Percentiles rank a stretch among this genome's conserved stretches.
phyloP scores from a whole-genome alignment of 768 basidiomycete species.

The Pleurotus sapidus region DNA sequence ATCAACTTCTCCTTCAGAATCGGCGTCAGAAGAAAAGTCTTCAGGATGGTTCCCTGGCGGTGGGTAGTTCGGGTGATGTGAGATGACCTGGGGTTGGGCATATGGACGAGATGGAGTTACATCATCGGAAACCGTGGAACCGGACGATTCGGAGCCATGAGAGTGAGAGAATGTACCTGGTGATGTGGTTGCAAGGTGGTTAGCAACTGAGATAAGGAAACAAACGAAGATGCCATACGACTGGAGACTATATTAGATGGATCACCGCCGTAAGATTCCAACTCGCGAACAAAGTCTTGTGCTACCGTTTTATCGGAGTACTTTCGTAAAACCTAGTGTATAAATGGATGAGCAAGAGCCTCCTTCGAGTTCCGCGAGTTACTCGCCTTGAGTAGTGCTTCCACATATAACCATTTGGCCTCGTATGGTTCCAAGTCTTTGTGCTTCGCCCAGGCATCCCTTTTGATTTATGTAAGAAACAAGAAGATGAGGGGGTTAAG shows the following conservation, averaged over 20 bases:
- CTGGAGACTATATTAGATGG: conserved; percentile 63
- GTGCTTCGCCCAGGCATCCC: conserved; percentile 97
- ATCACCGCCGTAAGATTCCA: conserved; percentile 74
- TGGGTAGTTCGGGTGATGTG: conserved; percentile 20
- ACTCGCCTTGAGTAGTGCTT: conserved; percentile 76
- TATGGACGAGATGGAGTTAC: conserved; percentile 21
- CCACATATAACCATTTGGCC: conserved; percentile 89
- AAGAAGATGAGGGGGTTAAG: not conserved
- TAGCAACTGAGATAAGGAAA: not conserved
- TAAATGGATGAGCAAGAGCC: not conserved
- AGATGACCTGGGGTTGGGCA: conserved; percentile 13
- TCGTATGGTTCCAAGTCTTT: conserved; percentile 74
- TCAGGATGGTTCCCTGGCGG: conserved; percentile 24
- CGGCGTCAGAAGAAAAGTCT: conserved; percentile 42
- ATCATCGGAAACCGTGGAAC: conserved; percentile 56
- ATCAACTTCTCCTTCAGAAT: conserved; percentile 44
- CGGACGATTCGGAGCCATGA: conserved; percentile 60
- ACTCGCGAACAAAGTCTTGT: conserved; percentile 69
- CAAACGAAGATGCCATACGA: conserved; percentile 36
- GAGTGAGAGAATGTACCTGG: conserved; percentile 48
- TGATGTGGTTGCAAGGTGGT: not conserved
- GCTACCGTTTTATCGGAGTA: conserved; percentile 84
- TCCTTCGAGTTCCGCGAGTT: not conserved
- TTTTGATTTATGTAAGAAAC: conserved; percentile 23
- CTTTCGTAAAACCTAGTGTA: conserved; percentile 66